Percentiles rank a stretch among this genome's conserved stretches.
Evolutionary conservation across 768 basidiomycete genomes (phyloP).

Genomic region (Kwoniella botswanensis): DNA sequence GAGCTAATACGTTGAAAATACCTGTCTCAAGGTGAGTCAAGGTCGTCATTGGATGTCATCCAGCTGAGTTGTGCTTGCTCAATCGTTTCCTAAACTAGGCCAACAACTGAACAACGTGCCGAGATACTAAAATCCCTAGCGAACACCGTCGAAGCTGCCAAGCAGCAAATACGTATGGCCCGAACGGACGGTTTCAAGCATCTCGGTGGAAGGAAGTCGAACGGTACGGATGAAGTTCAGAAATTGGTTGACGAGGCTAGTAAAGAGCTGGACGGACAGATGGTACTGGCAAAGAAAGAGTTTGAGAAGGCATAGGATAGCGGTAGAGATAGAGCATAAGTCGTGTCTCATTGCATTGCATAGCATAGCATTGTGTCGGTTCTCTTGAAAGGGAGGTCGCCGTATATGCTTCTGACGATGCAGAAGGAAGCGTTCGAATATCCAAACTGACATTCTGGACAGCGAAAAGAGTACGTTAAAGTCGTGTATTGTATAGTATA

Average conservation of each 20-base stretch:
- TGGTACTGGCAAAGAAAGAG: slow-evolving; percentile 56
- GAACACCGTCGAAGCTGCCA: slow-evolving; percentile 50
- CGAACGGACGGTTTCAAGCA: slow-evolving; percentile 54
- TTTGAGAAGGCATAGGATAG: slow-evolving; percentile 52
- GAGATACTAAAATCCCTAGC: slow-evolving; percentile 43
- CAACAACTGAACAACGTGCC: slow-evolving; percentile 45
- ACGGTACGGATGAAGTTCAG: slow-evolving; percentile 51
- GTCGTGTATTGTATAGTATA: too few relatives aligned
- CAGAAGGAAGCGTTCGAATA: too few relatives aligned
- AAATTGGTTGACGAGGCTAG: slow-evolving; percentile 52
- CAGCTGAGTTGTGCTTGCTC: too few relatives aligned
- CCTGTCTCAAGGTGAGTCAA: slow-evolving; percentile 49
- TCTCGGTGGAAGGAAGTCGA: slow-evolving; percentile 43
- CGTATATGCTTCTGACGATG: too few relatives aligned
- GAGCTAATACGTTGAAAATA: slow-evolving; percentile 52
- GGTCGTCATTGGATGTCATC: too few relatives aligned
- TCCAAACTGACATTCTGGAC: too few relatives aligned
- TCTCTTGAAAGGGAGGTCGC: too few relatives aligned
- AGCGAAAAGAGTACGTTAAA: too few relatives aligned
- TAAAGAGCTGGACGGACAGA: slow-evolving; percentile 47
- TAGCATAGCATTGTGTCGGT: too few relatives aligned
- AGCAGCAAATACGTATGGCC: slow-evolving; percentile 52
- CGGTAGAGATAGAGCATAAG: not conserved
- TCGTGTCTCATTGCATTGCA: not conserved
- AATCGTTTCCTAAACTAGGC: slow-evolving; percentile 25